Evolutionary conservation across 2,329 filamentous ascomycete species (phyloP).

Genomic region (Thielaviopsis euricoi): DNA sequence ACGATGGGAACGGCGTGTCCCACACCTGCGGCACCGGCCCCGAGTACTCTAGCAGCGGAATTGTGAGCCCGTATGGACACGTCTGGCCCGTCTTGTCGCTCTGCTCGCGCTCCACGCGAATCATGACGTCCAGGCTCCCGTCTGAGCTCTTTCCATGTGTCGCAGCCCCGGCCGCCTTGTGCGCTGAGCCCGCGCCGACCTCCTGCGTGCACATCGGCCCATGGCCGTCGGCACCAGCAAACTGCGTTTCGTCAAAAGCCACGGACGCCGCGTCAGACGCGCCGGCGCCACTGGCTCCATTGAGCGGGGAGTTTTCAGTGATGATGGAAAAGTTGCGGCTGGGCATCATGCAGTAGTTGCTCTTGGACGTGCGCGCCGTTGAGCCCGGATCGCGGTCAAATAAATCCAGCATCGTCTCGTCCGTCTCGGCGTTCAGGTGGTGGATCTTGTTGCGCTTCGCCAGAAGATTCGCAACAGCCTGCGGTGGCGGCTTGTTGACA

Average conservation of each 20-base stretch:
- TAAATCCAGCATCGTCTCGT: constrained; percentile 85
- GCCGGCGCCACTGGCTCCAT: constrained; percentile 13
- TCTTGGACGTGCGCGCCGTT: constrained; percentile 53
- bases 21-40: constrained; percentile 14
- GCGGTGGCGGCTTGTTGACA: constrained; percentile 82
- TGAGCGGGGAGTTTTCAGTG: constrained; percentile 63
- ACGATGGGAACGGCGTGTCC: constrained; percentile 9
- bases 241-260: constrained; percentile 15
- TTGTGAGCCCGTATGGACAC: constrained; percentile 64
- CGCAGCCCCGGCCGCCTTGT: constrained; percentile 50
- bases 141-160: constrained; percentile 39
- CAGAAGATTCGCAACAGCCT: constrained; percentile 75
- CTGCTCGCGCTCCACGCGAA: constrained; percentile 79
- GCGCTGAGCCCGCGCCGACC: constrained; percentile 56
- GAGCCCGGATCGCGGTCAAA: constrained; percentile 79
- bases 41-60: constrained; percentile 48
- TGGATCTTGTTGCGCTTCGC: constrained; percentile 77
- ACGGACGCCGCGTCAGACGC: constrained; percentile 6
- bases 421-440: constrained; percentile 53
- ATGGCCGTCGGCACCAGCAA: constrained; percentile 45
- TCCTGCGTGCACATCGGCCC: constrained; percentile 61
- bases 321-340: constrained; percentile 88
- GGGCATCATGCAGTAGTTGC: constrained; percentile 78
- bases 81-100: constrained; percentile 67
- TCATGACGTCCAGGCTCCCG: constrained; percentile 58